phyloP scores from a whole-genome alignment of 371 early-diverging fungal genomes.

The Mucor plumbeus region DNA sequence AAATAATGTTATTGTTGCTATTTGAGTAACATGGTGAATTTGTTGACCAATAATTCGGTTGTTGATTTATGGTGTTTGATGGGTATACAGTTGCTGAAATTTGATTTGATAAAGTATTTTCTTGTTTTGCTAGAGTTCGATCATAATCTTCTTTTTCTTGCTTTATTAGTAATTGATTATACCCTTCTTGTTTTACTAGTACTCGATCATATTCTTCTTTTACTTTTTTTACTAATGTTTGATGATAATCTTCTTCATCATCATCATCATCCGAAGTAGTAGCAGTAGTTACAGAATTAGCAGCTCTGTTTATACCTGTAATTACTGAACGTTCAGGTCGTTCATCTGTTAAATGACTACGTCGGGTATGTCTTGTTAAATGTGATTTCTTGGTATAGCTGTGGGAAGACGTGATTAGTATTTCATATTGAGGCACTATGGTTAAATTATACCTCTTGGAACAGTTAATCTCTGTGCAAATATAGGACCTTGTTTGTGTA shows the following conservation, averaged over 20 bases:
- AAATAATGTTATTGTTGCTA: neutral
- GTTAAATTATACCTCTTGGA: conserved; percentile 11
- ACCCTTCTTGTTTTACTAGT: neutral
- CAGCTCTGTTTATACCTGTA: neutral
- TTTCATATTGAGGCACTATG: neutral
- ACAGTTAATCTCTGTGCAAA: conserved; percentile 9
- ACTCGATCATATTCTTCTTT: neutral
- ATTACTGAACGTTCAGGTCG: neutral
- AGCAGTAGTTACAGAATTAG: neutral
- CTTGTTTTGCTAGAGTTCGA: neutral
- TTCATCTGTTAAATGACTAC: neutral
- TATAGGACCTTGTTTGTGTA: conserved; percentile 18
- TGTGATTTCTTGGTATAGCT: conserved; percentile 22
- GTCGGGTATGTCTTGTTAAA: conserved; percentile 18
- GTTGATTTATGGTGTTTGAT: conserved; percentile 1
- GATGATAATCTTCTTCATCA: conserved; percentile 4
- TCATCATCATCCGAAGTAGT: conserved; percentile 1
- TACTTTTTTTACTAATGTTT: too few species aligned
- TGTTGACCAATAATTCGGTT: conserved; percentile 11
- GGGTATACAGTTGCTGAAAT: neutral
- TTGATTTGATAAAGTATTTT: neutral
- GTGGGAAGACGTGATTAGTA: neutral
- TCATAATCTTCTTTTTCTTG: neutral
- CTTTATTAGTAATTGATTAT: neutral
- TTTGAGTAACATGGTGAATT: conserved; percentile 10